Conservation (phyloP, 129 eudicot species). For the Gnaphalium uliginosum region DNA sequence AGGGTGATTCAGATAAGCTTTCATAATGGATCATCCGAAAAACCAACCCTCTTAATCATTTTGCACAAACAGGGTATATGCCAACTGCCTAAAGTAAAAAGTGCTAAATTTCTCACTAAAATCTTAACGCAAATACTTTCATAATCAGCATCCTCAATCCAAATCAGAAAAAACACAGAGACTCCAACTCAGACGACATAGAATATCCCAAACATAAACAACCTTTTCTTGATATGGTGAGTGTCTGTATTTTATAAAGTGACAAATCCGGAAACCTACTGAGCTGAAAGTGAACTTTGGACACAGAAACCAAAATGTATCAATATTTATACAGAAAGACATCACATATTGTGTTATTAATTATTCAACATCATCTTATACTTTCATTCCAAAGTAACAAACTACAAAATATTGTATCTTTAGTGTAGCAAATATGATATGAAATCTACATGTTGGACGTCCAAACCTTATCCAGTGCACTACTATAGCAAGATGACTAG, state of each 20-base stretch:
- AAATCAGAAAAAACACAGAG: neutral
- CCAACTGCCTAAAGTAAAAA: too few relatives aligned
- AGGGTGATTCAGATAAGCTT: neutral
- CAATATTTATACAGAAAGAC: neutral
- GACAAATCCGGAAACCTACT: neutral
- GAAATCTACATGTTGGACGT: neutral
- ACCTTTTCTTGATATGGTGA: neutral
- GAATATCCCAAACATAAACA: neutral
- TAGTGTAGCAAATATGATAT: slow-evolving; percentile 8
- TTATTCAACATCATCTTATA: slow-evolving; percentile 14
- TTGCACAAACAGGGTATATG: slow-evolving; percentile 1
- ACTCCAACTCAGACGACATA: neutral
- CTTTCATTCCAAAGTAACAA: neutral
- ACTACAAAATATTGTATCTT: neutral
- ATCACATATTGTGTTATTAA: slow-evolving; percentile 3
- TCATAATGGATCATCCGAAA: slow-evolving; percentile 23
- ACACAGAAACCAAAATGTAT: neutral
- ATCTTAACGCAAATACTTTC: neutral
- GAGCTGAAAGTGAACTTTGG: neutral
- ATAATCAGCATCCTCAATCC: neutral
- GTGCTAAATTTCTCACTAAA: neutral
- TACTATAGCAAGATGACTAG: slow-evolving; percentile 1
- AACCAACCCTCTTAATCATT: slow-evolving; percentile 17
- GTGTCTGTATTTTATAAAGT: neutral
- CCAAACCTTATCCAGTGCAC: slow-evolving; percentile 7